These are phyloP conservation scores for Limonium bicolor DNA, from an alignment of 148 eudicot genomes.

Conservation along the genomic window DNA sequence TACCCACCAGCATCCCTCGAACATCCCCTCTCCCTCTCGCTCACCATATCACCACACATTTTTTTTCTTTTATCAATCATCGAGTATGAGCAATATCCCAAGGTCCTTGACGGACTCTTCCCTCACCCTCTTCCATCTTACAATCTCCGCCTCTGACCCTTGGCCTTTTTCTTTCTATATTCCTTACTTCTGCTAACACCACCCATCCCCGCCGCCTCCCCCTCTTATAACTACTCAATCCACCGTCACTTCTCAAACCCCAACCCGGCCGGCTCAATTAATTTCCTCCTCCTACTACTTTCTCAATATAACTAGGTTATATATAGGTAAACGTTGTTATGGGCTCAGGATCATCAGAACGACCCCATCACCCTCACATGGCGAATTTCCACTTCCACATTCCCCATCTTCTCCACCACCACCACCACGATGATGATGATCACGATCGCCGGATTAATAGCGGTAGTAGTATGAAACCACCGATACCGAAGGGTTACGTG, in stretches of 20 bases:
- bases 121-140: constrained; percentile 44
- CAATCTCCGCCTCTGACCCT: constrained; percentile 69
- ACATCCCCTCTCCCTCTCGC: background rate
- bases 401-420: constrained; percentile 23
- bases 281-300: background rate
- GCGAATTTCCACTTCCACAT: constrained; percentile 25
- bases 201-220: too few species aligned
- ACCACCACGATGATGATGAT: constrained; percentile 9
- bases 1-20: background rate
- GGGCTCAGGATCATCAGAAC: too few species aligned
- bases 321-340: too few species aligned
- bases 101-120: constrained; percentile 51
- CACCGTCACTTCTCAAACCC: too few species aligned
- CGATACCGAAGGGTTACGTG: constrained; percentile 72
- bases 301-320: too few species aligned
- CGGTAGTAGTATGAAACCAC: constrained; percentile 14
- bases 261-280: too few species aligned
- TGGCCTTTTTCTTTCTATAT: constrained; percentile 76
- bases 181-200: too few species aligned
- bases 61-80: background rate
- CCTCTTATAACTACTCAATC: too few species aligned
- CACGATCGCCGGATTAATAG: constrained; percentile 6
- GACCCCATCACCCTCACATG: constrained; percentile 18
- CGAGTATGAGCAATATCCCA: constrained; percentile 76
- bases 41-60: background rate